Evolutionary conservation across 2,329 filamentous ascomycete genomes (phyloP).

Genomic region (Sporothrix pallida): DNA sequence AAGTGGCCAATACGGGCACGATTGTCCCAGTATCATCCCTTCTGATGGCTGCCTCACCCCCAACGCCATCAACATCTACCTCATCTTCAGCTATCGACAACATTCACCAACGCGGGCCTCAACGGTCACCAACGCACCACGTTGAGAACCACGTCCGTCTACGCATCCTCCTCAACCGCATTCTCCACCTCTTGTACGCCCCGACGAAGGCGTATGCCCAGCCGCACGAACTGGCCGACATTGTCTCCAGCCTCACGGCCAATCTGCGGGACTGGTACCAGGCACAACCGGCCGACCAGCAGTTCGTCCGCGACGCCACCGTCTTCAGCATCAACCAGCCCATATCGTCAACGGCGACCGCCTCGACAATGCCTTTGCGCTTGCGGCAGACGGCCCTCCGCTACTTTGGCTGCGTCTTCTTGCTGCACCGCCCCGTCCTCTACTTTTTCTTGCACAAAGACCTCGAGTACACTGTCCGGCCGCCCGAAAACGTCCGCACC

Average conservation of each 20-base stretch:
- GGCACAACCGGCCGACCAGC: not conserved
- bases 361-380: not conserved
- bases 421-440: constrained; percentile 19
- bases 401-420: constrained; percentile 22
- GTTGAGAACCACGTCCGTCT: not conserved
- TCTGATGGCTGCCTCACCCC: not conserved
- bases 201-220: constrained; percentile 8
- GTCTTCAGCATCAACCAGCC: constrained; percentile 12
- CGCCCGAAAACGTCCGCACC: not conserved
- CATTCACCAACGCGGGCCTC: not conserved
- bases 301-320: constrained; percentile 13
- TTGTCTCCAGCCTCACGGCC: not conserved
- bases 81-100: no score
- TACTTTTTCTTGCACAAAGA: constrained; percentile 7
- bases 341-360: not conserved
- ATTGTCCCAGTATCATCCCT: not conserved
- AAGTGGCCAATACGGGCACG: not conserved
- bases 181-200: not conserved
- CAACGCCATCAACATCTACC: not conserved
- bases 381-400: not conserved
- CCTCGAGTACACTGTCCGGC: not conserved
- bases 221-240: constrained; percentile 9
- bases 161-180: constrained; percentile 13
- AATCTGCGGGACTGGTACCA: not conserved
- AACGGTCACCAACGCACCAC: not conserved